A percentile compares a stretch with the other conserved stretches of the same genome.
These are phyloP conservation scores for Clavaria fumosa DNA, from an alignment of 768 basidiomycete species.

Conservation along the genomic window DNA sequence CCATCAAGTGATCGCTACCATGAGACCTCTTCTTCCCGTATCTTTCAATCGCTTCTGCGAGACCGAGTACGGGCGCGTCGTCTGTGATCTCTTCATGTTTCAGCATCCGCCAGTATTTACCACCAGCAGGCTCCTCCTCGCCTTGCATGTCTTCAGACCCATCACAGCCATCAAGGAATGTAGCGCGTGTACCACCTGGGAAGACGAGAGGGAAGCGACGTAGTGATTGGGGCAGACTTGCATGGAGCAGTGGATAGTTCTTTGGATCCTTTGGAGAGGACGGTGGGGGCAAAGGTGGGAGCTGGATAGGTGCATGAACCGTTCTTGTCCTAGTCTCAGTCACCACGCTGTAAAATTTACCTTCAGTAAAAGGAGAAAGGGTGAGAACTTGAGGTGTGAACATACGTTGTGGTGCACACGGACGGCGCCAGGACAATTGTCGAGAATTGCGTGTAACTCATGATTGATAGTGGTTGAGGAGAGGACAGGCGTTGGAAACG, in stretches of 20 bases:
- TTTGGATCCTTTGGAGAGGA: slow-evolving; percentile 63
- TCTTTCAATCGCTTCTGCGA: slow-evolving; percentile 70
- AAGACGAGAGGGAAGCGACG: slow-evolving; percentile 67
- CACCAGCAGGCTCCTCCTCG: slow-evolving; percentile 49
- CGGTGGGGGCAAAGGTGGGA: slow-evolving; percentile 61
- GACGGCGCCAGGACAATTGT: not conserved
- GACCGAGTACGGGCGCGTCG: slow-evolving; percentile 37
- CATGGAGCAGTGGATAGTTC: slow-evolving; percentile 63
- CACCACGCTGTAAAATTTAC: slow-evolving; percentile 49
- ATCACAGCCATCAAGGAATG: slow-evolving; percentile 55
- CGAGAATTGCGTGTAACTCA: not conserved
- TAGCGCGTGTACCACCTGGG: slow-evolving; percentile 67
- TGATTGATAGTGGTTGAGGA: not conserved
- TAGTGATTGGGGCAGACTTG: slow-evolving; percentile 55
- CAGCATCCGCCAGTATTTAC: slow-evolving; percentile 64
- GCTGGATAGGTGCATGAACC: slow-evolving; percentile 73
- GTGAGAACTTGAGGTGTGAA: not conserved
- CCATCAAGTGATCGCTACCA: slow-evolving; percentile 37
- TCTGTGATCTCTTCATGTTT: slow-evolving; percentile 45
- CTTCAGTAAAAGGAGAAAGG: not conserved
- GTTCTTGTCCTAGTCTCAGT: slow-evolving; percentile 89
- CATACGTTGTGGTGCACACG: not conserved
- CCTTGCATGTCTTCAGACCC: slow-evolving; percentile 55
- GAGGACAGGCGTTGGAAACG: too few relatives aligned
- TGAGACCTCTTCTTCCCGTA: slow-evolving; percentile 78